Base-by-base conservation (phyloP, 148 eudicot genomes). In the Diospyros kaki region DNA sequence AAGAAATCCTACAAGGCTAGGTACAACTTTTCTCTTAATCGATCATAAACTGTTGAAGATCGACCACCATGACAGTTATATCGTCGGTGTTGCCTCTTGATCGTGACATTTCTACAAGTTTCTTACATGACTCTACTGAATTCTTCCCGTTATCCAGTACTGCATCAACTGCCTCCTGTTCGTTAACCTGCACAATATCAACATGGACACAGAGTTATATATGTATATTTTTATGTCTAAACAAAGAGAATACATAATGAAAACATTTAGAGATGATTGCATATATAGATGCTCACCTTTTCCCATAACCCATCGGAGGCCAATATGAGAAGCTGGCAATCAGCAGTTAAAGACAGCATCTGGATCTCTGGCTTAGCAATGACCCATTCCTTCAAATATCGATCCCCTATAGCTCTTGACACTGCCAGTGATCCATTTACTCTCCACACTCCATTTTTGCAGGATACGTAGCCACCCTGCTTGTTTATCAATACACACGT, bases 391-490 rank as follows among this genome's bases (percentile, higher is more conserved):
- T 90, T 90, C 64, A 87, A 69, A 68, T 88, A 83, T 67, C 55
- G 72, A 68, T 90, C 90, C 18, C 95, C 95, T n/a, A 90, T 81
- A 12, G 92, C 85, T 83, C 95, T 88, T 3, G 95, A 90, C 18
- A 90, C 90, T 0, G 90, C 90, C 6, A 90, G 83, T 45, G 89
- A 78, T 59, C 92, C 89, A 61, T 86, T 85, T 28, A 90, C 86
- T 79, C 95, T 84, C 85, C 86, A 87, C 0, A 84, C 85, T 43
- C 91, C 91, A 50, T 83, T 83, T 43, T 64, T 73, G 66, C 78
- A 79, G 46, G 86, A 79, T 68, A 90, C 79, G 74, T 78, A 90
- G 15, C 95, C 95, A 73, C 95, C 95, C 95, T 90, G 74, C 75
- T 40, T 3, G 5, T 3, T 4, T 15, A 15, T 58, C 28, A 17